Evolutionary conservation across 805 yeast genomes (phyloP).

Genomic region (Pichia scutulata): DNA sequence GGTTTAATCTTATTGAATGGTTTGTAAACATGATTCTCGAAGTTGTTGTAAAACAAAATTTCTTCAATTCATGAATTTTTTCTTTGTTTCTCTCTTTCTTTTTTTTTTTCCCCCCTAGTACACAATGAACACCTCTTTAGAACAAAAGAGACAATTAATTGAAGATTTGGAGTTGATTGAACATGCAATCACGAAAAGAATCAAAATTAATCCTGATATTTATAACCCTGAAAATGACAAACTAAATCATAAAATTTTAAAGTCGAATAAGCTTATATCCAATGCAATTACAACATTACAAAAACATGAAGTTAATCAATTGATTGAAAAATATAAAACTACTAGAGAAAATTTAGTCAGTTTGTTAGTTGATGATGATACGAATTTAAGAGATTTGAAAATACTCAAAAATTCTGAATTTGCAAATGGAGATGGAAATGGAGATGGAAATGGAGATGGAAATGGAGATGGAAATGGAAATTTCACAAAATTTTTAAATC

Average conservation of each 20-base stretch:
- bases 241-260: constrained; percentile 25
- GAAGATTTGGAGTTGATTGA: constrained; percentile 74
- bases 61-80: not conserved
- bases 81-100: not conserved
- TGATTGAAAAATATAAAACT: constrained; percentile 40
- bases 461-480: too few species aligned
- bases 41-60: too few species aligned
- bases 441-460: too few species aligned
- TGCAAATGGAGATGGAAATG: not conserved
- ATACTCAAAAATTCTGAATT: constrained; percentile 18
- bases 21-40: too few species aligned
- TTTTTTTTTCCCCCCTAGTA: not conserved
- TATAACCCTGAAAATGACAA: constrained; percentile 26
- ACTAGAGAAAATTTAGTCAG: constrained; percentile 22
- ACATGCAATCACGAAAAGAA: constrained; percentile 51
- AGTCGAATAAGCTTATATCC: constrained; percentile 33
- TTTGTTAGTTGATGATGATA: constrained; percentile 1
- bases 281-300: constrained; percentile 48
- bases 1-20: too few species aligned
- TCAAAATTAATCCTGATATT: constrained; percentile 53
- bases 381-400: not conserved
- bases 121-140: constrained; percentile 24
- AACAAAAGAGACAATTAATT: constrained; percentile 30
- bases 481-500: not conserved
- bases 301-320: constrained; percentile 56